Evolutionary conservation across 352 stramenopile species (phyloP), one percentile per base, ranked within the genome.

Genomic region (Stramenopiles sp.): DNA sequence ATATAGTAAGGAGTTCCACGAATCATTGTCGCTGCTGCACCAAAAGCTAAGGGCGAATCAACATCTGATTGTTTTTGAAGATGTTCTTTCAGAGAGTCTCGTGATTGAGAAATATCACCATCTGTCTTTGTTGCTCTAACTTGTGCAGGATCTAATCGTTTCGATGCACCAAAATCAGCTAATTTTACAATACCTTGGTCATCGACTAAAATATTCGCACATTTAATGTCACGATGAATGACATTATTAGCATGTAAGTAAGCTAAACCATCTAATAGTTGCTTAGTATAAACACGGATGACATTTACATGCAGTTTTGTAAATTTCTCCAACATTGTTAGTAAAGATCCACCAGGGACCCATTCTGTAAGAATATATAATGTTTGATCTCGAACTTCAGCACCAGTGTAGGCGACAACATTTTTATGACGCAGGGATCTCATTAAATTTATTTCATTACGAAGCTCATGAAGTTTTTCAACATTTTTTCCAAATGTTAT

Each of bases 181-280:
- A 85, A 54, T 48, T 84, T 85, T 26, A 64, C 51, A 26, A 15
- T 43, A 7, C 70, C 70, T 28, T 71, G 56, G 29, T 78, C 55
- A 37, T 69, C 56, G 6, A 85, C 62, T 6, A 85, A 53, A 17
- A 77, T 59, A 24, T 85, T 85, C 3, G 62, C 64, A 2, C 62
- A 62, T 49, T 70, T 70, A 39, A 70, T 65, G 41, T 70, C 61
- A 12, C 59, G 37, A 49, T 89, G 72, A 0, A 68, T 63, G 41
- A 89, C 77, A 2, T 62, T 57, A 15, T 72, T 64, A 7, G 53
- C 29, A 40, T 89, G 72, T 4, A 88, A 54, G 47, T 78, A 76
- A 28, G 63, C 47, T 22, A 88, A 47, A 17, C 62, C 72, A 5
- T 52, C 48, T 7, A 84, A 53, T 19, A 86, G 65, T 29, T 85